These are phyloP conservation scores for Apiotrichum brassicae DNA, from an alignment of 1,284 basidiomycete species.

Conservation along the genomic window DNA sequence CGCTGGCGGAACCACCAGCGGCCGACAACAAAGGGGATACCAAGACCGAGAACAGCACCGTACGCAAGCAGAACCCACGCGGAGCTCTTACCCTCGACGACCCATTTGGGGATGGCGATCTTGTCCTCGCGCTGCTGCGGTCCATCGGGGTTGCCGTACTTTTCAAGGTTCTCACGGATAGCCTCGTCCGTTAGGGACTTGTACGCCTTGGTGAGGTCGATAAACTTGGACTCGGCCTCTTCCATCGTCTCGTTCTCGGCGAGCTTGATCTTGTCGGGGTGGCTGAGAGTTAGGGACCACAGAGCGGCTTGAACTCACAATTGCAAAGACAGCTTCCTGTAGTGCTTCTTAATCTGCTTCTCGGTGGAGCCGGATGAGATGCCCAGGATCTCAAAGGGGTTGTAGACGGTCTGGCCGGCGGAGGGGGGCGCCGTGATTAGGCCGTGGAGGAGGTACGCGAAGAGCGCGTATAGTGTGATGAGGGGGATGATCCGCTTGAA, in stretches of 20 bases:
- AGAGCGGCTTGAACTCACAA: constrained; percentile 56
- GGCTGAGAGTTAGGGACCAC: constrained; percentile 52
- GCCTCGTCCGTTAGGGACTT: constrained; percentile 94
- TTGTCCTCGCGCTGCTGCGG: constrained; percentile 92
- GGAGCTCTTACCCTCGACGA: constrained; percentile 86
- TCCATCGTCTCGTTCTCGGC: constrained; percentile 80
- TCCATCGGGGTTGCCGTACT: constrained; percentile 94
- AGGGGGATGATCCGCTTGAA: constrained; percentile 55
- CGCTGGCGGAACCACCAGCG: constrained; percentile 97
- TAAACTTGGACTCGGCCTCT: constrained; percentile 80
- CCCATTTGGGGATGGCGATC: constrained; percentile 91
- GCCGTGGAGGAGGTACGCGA: constrained; percentile 63
- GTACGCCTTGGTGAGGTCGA: constrained; percentile 95
- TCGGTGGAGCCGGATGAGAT: constrained; percentile 64
- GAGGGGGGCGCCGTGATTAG: constrained; percentile 55
- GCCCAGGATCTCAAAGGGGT: constrained; percentile 92
- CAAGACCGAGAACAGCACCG: constrained; percentile 76
- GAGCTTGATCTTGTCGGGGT: constrained; percentile 92
- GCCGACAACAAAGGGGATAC: constrained; percentile 80
- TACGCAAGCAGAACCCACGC: constrained; percentile 85
- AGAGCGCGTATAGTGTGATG: constrained; percentile 65
- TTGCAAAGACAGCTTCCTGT: constrained; percentile 83
- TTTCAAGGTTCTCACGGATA: constrained; percentile 82
- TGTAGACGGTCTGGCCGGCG: constrained; percentile 67
- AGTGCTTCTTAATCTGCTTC: constrained; percentile 94